Evolutionary conservation across 2,329 filamentous ascomycete species (phyloP), one percentile per base, ranked within the genome.

Genomic region (Botrytis byssoidea): DNA sequence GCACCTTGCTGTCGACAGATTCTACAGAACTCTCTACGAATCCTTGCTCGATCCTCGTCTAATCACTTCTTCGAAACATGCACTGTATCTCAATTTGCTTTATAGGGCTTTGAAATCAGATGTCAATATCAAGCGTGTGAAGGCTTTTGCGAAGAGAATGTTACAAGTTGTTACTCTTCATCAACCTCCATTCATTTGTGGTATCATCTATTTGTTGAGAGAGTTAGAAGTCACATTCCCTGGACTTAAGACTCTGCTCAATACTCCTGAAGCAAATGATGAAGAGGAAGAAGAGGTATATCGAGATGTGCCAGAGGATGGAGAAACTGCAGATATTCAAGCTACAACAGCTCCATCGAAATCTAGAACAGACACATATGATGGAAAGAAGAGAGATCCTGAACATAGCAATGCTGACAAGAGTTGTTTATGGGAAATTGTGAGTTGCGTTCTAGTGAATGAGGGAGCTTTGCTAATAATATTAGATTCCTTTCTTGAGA

Each of bases 21-120:
- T 97, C 85, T 99, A 98, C 84, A 89, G 94, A 69, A 97, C 95
- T 16, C 85, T 99, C 3, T 99, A 99, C 82, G 96, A 99, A 83
- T 98, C 95, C 12, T 86, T 99, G 37, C 84, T 98, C 46, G 96
- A 99, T 80, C 94, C 95, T 4, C 92, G 96, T 48, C 88, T 99
- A 8, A 86, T 94, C 71, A 92, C 89, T 1, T 97, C 95, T 8
- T 98, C 95, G 4, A 99, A 99, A 83, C 95, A 99, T 81, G 91
- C 95, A 48, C 88, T 99, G 78, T 99, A 98, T 81, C 88, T 99
- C 75, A 99, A 99, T 80, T 86, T 99, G 25, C 84, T 99, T 6
- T 96, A 95, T 82, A 91, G 93, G 77, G 90, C 95, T 20, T 84
- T 99, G 75, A 98, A 97, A 84, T 90, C 91, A 51, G 96, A 99